Percentiles rank a stretch among this genome's conserved stretches.
Evolutionary conservation across 306 rosid genomes (phyloP).

Genomic region (Quercus gilva): DNA sequence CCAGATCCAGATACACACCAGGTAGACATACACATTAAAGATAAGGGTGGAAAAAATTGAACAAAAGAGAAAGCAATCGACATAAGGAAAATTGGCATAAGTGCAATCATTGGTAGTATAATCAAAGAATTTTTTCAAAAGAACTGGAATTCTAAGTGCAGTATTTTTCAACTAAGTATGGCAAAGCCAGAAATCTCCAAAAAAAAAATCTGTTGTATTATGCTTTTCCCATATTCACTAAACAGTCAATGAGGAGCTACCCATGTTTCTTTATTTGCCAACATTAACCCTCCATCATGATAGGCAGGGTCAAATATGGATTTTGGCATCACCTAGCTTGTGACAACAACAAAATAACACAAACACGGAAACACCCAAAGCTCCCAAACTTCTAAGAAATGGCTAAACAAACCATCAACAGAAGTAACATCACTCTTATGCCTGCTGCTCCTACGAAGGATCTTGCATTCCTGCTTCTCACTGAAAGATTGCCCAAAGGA

Average conservation of each 20-base stretch:
- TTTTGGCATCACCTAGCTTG: too few species aligned
- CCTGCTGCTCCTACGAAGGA: too few species aligned
- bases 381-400: too few species aligned
- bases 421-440: too few species aligned
- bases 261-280: not conserved
- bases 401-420: too few species aligned
- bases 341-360: too few species aligned
- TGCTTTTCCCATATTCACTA: not conserved
- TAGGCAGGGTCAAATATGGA: not conserved
- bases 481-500: too few species aligned
- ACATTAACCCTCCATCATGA: not conserved
- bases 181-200: not conserved
- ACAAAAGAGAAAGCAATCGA: constrained; percentile 14
- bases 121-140: not conserved
- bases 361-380: too few species aligned
- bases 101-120: not conserved
- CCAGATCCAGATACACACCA: not conserved
- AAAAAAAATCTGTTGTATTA: not conserved
- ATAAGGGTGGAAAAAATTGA: not conserved
- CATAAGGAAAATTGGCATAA: not conserved
- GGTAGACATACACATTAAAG: not conserved
- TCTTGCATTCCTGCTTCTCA: too few species aligned
- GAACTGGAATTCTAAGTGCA: constrained; percentile 5
- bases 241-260: not conserved
- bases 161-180: not conserved